Percentiles rank a stretch among this genome's conserved stretches.
Evolutionary conservation across 2,329 filamentous ascomycete genomes (phyloP).

Genomic region (Emydomyces testavorans): DNA sequence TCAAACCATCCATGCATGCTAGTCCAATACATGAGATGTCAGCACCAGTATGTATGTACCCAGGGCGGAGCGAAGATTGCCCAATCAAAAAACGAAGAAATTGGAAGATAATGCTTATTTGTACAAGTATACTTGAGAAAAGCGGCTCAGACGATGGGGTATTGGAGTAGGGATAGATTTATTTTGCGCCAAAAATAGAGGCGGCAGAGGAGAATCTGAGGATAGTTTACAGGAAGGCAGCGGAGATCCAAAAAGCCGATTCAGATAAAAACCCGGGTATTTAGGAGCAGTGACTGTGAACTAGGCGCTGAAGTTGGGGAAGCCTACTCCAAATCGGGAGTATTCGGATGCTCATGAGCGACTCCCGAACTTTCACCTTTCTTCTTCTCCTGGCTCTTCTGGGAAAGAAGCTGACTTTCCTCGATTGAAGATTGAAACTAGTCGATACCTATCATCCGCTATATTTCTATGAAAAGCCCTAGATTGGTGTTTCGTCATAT

Average conservation of each 20-base stretch:
- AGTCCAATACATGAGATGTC: background rate
- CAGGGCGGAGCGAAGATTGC: background rate
- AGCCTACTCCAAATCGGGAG: background rate
- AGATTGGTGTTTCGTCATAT: background rate
- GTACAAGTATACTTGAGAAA: constrained; percentile 1
- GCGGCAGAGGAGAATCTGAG: too few species aligned
- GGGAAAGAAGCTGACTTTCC: background rate
- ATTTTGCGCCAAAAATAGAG: background rate
- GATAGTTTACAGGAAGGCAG: too few species aligned
- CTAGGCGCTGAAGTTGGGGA: background rate
- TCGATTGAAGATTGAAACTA: background rate
- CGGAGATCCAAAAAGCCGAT: too few species aligned
- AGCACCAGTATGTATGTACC: background rate
- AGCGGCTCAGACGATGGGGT: background rate
- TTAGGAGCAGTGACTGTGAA: too few species aligned
- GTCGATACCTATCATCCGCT: background rate
- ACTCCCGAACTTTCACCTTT: background rate
- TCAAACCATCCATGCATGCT: background rate
- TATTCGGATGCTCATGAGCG: background rate
- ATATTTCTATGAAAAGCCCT: background rate
- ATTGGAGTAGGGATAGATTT: background rate
- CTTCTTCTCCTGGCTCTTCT: background rate
- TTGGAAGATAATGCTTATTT: background rate
- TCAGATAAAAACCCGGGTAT: too few species aligned
- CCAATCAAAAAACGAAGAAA: background rate